These are phyloP conservation scores for Lentinula aciculospora DNA, from an alignment of 768 basidiomycete species.

Conservation along the genomic window DNA sequence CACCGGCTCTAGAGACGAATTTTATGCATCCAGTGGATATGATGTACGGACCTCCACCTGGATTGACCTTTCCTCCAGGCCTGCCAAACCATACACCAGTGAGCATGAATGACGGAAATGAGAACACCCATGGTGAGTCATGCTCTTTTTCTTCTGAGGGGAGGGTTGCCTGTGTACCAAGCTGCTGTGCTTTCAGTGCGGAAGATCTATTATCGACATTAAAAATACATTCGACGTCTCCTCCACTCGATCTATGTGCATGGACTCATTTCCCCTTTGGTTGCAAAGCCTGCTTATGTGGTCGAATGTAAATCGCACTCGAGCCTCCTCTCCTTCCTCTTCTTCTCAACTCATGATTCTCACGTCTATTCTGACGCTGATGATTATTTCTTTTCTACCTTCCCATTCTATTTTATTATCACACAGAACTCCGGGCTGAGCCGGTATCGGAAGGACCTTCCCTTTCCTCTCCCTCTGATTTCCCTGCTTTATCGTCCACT, in stretches of 20 bases:
- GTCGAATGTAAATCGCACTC: slow-evolving; percentile 2
- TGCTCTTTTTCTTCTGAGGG: slow-evolving; percentile 49
- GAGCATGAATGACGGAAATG: slow-evolving; percentile 25
- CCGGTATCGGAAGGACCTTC: slow-evolving; percentile 23
- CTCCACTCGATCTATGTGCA: slow-evolving; percentile 28
- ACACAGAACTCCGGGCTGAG: slow-evolving; percentile 27
- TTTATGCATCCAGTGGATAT: slow-evolving; percentile 23
- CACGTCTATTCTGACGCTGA: slow-evolving; percentile 50
- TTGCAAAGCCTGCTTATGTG: slow-evolving; percentile 3
- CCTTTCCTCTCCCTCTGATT: slow-evolving; percentile 61
- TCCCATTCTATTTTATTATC: slow-evolving; percentile 29
- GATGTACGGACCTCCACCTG: slow-evolving; percentile 62
- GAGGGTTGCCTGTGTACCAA: slow-evolving; percentile 88
- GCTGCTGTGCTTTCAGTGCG: slow-evolving; percentile 86
- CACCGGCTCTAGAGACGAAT: slow-evolving; percentile 31
- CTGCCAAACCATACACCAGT: slow-evolving; percentile 25
- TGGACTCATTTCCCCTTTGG: slow-evolving; percentile 25
- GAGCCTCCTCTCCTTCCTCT: slow-evolving; percentile 12
- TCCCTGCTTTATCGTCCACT: slow-evolving; percentile 57
- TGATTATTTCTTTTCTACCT: slow-evolving; percentile 20
- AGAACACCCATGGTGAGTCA: slow-evolving; percentile 63
- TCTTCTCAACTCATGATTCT: slow-evolving; percentile 36
- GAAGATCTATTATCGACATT: slow-evolving; percentile 71
- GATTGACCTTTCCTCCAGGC: slow-evolving; percentile 42
- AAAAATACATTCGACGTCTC: slow-evolving; percentile 34